Conservation (phyloP, 352 stramenopile species). For the Phytophthora brassicae region DNA sequence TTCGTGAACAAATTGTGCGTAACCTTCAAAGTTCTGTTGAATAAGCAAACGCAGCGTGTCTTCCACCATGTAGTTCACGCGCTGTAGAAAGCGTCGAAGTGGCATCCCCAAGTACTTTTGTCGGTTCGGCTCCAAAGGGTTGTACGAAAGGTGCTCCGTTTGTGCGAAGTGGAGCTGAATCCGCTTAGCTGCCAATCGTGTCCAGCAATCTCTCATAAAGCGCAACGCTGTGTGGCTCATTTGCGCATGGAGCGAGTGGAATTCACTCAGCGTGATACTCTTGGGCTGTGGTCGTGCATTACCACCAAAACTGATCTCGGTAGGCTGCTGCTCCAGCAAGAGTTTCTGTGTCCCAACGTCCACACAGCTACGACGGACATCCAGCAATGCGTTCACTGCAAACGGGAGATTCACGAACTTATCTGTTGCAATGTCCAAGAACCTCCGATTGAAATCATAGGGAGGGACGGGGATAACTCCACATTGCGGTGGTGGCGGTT, state of each 20-base stretch:
- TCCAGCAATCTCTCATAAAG: conserved; percentile 83
- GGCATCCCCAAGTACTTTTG: conserved; percentile 65
- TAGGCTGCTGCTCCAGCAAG: conserved; percentile 69
- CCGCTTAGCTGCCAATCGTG: conserved; percentile 62
- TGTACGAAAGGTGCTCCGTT: conserved; percentile 59
- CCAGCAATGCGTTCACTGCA: conserved; percentile 68
- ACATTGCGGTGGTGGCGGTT: conserved; percentile 38
- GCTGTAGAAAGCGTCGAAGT: conserved; percentile 61
- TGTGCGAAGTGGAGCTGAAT: conserved; percentile 70
- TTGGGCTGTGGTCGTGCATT: conserved; percentile 34
- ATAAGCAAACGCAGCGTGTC: conserved; percentile 67
- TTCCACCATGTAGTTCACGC: conserved; percentile 85
- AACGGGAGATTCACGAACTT: conserved; percentile 75
- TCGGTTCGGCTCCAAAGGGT: conserved; percentile 65
- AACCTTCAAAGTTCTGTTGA: conserved; percentile 67
- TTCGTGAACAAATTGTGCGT: conserved; percentile 65
- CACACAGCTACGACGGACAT: conserved; percentile 71
- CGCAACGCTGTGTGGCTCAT: conserved; percentile 71
- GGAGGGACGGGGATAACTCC: conserved; percentile 51
- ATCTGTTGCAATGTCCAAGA: conserved; percentile 55
- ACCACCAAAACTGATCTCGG: conserved; percentile 61
- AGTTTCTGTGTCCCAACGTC: conserved; percentile 62
- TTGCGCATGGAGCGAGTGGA: conserved; percentile 64
- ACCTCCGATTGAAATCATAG: conserved; percentile 78
- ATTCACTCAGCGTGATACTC: conserved; percentile 77